Evolutionary conservation across 345 rosid species (phyloP), one percentile per base, ranked within the genome.

Genomic region (Salix suchowensis): DNA sequence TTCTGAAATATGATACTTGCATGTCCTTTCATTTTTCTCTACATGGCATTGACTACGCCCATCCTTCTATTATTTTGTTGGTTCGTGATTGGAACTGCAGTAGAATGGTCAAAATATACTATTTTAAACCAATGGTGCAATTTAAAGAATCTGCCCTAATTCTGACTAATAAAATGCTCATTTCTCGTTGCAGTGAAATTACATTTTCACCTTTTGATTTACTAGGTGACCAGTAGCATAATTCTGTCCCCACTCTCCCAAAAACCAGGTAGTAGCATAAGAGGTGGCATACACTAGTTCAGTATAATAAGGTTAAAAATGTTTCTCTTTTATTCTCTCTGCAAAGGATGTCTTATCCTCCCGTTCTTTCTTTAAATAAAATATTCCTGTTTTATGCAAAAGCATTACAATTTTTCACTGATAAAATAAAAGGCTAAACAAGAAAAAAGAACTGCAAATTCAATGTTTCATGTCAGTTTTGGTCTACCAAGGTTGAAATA

Each of bases 1-100:
- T 65, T 69, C 71, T 76, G 65, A 66, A 65, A 44, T 74, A 66
- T 61, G 23, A 58, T 32, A 36, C 42, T 65, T 36, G 67, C 34
- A 72, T 37, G 32, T 46, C 50, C 4, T 13, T 46, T 3, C 50
- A 46, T 11, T 46, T 46, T 46, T 46, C 50, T 13, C 5, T 44
- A 13, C 50, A 46, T 13, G 50, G 50, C 5, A 14, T 46, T 46
- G 50, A 46, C 15, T 46, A 46, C 4, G 16, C 16, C 50, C 50
- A 46, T 46, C 50, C 50, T 46, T 46, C 50, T 46, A 13, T 46
- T 46, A 4, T 15, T 46, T 46, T 46, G 50, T 14, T 46, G 50
- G 50, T 46, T 46, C 13, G 18, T 46, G 50, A 46, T 46, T 40
- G 44, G 44, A 40, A 40, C 44, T 40, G 44, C 44, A 40, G 3